Conservation (phyloP, 148 eudicot species). For the Bassia scoparia region DNA sequence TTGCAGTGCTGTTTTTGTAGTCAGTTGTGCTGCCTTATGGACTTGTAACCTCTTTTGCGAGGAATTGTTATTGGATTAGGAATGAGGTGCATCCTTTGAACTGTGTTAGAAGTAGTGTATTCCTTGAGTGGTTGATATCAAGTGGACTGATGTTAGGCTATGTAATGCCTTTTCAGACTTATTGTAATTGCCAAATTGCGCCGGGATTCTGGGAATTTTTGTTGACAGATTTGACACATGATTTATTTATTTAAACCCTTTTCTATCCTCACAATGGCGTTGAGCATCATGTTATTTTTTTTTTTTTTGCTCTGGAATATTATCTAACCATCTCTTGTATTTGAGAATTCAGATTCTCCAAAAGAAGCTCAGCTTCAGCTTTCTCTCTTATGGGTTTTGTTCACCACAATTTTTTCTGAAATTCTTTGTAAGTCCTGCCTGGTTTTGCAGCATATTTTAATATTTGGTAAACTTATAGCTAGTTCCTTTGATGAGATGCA, state of each 20-base stretch:
- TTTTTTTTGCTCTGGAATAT: background rate
- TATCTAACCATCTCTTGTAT: constrained; percentile 37
- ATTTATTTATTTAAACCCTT: background rate
- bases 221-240: background rate
- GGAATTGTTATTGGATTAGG: background rate
- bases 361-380: constrained; percentile 45
- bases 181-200: constrained; percentile 3
- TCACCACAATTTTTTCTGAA: constrained; percentile 32
- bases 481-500: constrained; percentile 35
- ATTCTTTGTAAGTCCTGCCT: constrained; percentile 38
- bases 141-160: background rate
- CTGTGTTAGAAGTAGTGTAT: constrained; percentile 10
- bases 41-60: background rate
- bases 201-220: background rate
- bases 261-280: background rate
- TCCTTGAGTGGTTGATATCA: background rate
- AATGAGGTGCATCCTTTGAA: constrained; percentile 10
- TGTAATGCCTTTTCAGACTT: background rate
- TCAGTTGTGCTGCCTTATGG: constrained; percentile 5
- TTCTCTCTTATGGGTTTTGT: constrained; percentile 38
- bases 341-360: constrained; percentile 40
- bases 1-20: constrained; percentile 4
- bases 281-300: constrained; percentile 3
- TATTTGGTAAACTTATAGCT: constrained; percentile 20
- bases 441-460: constrained; percentile 11